Evolutionary conservation across 2,329 filamentous ascomycete genomes (phyloP).

Genomic region (Escovopsis weberi): DNA sequence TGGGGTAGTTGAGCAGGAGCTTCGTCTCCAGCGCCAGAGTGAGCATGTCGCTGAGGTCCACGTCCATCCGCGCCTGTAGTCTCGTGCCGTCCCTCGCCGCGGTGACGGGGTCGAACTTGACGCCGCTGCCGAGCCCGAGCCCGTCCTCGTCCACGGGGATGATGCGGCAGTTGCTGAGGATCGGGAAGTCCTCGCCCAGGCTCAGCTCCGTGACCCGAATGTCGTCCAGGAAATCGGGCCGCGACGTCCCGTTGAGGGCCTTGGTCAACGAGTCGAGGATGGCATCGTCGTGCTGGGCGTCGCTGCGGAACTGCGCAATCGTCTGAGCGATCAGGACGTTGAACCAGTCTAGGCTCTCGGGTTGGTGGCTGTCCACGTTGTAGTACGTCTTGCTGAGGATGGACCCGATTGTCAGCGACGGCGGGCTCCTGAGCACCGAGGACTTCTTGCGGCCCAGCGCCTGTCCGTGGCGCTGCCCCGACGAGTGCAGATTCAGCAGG

Average conservation of each 20-base stretch:
- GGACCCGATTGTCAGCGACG: conserved; percentile 74
- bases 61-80: conserved; percentile 89
- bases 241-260: conserved; percentile 70
- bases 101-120: conserved; percentile 35
- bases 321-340: conserved; percentile 95
- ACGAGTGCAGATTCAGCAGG: conserved; percentile 45
- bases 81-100: conserved; percentile 52
- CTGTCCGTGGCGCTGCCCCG: conserved; percentile 25
- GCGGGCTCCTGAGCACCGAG: conserved; percentile 57
- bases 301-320: conserved; percentile 85
- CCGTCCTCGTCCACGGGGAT: conserved; percentile 81
- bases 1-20: conserved; percentile 86
- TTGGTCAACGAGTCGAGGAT: conserved; percentile 76
- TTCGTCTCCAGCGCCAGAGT: conserved; percentile 92
- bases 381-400: conserved; percentile 97
- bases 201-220: conserved; percentile 90
- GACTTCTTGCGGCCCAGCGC: conserved; percentile 50
- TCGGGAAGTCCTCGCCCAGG: conserved; percentile 92
- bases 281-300: conserved; percentile 81
- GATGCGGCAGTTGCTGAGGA: conserved; percentile 94
- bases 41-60: conserved; percentile 90
- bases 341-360: conserved; percentile 96
- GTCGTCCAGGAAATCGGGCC: conserved; percentile 84
- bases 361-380: conserved; percentile 88
- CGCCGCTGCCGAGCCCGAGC: conserved; percentile 35